phyloP scores from a whole-genome alignment of 1,284 basidiomycete species.

The Tilletia horrida region DNA sequence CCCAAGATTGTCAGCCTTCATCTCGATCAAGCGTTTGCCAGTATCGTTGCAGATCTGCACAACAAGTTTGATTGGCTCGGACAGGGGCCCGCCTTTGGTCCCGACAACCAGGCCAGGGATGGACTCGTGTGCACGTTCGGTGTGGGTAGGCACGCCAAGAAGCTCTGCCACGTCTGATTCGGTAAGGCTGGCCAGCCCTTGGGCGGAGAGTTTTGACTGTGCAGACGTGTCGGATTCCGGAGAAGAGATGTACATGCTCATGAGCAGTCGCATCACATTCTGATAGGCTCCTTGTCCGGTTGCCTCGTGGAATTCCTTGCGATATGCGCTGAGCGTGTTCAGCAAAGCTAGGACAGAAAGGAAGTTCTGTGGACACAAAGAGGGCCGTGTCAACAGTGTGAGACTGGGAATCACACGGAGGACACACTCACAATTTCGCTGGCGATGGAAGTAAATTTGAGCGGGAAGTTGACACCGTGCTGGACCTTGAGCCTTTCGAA shows the following conservation, averaged over 20 bases:
- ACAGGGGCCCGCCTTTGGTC: constrained; percentile 68
- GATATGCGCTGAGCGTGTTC: constrained; percentile 46
- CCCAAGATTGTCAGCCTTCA: constrained; percentile 69
- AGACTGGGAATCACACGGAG: not conserved
- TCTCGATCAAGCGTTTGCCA: constrained; percentile 64
- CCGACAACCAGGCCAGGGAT: constrained; percentile 72
- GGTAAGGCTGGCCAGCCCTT: constrained; percentile 28
- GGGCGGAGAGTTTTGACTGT: constrained; percentile 24
- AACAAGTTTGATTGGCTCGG: constrained; percentile 70
- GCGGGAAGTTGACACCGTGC: constrained; percentile 45
- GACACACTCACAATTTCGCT: constrained; percentile 31
- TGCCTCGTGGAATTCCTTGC: constrained; percentile 35
- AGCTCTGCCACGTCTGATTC: constrained; percentile 34
- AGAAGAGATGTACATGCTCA: constrained; percentile 40
- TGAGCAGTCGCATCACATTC: constrained; percentile 39
- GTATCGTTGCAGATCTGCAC: constrained; percentile 68
- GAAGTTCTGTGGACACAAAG: constrained; percentile 32
- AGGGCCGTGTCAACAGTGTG: not conserved
- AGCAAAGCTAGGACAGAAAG: constrained; percentile 42
- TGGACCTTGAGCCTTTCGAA: constrained; percentile 29
- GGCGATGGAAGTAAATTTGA: constrained; percentile 32
- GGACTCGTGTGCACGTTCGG: constrained; percentile 68
- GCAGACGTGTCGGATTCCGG: constrained; percentile 20
- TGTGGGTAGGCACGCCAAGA: constrained; percentile 44
- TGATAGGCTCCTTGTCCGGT: constrained; percentile 44